Base-by-base conservation (phyloP, 1,284 basidiomycete species). In the Pseudozyma thailandica region DNA sequence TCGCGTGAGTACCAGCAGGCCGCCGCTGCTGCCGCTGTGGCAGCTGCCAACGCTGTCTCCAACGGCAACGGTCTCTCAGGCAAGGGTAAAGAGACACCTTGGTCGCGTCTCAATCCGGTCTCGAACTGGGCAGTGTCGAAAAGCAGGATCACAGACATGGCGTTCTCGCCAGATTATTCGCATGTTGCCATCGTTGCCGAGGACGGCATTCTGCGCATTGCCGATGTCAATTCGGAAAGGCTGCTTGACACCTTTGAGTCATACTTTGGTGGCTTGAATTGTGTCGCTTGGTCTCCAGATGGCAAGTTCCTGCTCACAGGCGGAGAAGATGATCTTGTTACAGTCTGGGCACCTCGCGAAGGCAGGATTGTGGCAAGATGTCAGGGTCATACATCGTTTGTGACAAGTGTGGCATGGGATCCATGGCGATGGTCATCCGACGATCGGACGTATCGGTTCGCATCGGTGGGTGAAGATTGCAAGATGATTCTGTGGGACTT, bases 381-480 rank as follows among this genome's bases (percentile, higher is more conserved):
- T 84, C 94, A 97, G 84, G 96, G 95, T 0, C 95, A 98, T 81
- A 91, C 92, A 0, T 94, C 92, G 1, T 98, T 96, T 79, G 92
- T 98, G 5, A 91, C 92, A 0, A 87, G 89, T 3, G 87, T 98
- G 9, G 90, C 91, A 0, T 98, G 97, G 81, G 96, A 98, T 83
- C 89, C 91, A 13, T 82, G 79, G 76, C 44, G 74, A 18, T 86
- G 89, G 49, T 88, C 90, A 21, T 91, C 91, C 5, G 72, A 72
- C 20, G 73, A 80, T 10, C 47, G 68, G 10, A 75, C 68, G 1
- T 80, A 82, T 47, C 66, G 81, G 5, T 74, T 82, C 38, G 75
- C 68, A 3, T 75, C 72, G 20, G 78, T 80, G 2, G 80, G 79
- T 4, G 79, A 82, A 48, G 81, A 82, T 48, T 69, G 75, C 31